Conservation (phyloP, 176 grass and related monocot species). For the Avena eriantha region DNA sequence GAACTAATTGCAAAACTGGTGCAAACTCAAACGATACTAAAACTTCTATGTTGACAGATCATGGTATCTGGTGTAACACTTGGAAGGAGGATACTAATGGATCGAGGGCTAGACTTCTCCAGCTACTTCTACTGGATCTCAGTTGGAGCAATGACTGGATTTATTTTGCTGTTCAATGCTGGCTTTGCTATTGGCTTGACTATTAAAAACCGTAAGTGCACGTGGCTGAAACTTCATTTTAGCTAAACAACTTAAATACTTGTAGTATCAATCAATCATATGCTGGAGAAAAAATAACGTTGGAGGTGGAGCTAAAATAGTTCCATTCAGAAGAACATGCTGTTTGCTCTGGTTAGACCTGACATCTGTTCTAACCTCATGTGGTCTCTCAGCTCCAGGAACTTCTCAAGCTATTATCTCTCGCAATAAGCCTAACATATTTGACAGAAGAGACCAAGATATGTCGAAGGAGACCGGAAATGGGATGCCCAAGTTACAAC, state of each 20-base stretch:
- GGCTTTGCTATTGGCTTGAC: constrained; percentile 69
- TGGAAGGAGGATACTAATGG: constrained; percentile 61
- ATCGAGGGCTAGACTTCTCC: constrained; percentile 65
- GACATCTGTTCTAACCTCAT: constrained; percentile 11
- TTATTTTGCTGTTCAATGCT: constrained; percentile 65
- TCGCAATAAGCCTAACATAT: constrained; percentile 44
- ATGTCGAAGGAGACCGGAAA: neutral
- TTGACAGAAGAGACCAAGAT: constrained; percentile 36
- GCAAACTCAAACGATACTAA: neutral
- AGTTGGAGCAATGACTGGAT: constrained; percentile 72
- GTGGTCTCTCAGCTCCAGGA: constrained; percentile 45
- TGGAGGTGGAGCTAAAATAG: neutral
- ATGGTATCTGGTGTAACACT: constrained; percentile 52
- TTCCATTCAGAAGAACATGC: neutral
- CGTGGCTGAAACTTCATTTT: constrained; percentile 7
- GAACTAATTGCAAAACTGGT: neutral
- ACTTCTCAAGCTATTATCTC: constrained; percentile 65
- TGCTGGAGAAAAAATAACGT: neutral
- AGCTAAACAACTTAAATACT: neutral
- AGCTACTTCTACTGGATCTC: constrained; percentile 80
- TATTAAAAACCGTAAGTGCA: constrained; percentile 60
- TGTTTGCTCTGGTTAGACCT: neutral
- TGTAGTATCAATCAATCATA: neutral
- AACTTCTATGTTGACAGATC: constrained; percentile 32
- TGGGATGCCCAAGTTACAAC: constrained; percentile 28